A percentile compares a stretch with the other conserved stretches of the same genome.
Conservation (phyloP, 768 basidiomycete species). For the Collybia sordida region DNA sequence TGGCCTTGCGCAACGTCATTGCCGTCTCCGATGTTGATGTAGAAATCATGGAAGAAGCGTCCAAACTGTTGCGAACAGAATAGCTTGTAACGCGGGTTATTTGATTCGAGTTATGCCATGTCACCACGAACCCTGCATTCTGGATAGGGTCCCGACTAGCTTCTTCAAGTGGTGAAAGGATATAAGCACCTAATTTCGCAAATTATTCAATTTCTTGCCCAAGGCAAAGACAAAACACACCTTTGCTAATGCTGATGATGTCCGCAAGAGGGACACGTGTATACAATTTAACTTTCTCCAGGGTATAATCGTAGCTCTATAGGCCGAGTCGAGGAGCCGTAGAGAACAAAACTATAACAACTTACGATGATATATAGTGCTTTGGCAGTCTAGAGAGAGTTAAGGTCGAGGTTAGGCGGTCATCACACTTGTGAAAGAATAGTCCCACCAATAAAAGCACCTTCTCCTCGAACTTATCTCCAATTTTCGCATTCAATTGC, state of each 20-base stretch:
- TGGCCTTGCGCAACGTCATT: constrained; percentile 11
- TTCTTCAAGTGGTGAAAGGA: constrained; percentile 90
- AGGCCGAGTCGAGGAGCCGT: neutral
- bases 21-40: constrained; percentile 1
- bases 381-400: constrained; percentile 27
- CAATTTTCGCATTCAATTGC: constrained; percentile 66
- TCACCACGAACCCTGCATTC: constrained; percentile 84
- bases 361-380: constrained; percentile 82
- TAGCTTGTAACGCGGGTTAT: constrained; percentile 82
- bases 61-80: constrained; percentile 72
- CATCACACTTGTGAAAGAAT: neutral
- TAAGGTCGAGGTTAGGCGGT: neutral
- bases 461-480: constrained; percentile 92
- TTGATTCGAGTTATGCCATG: constrained; percentile 74
- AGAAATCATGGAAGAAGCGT: constrained; percentile 18
- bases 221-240: constrained; percentile 31
- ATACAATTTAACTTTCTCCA: constrained; percentile 89
- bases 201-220: neutral
- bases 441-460: constrained; percentile 77
- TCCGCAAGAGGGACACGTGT: constrained; percentile 87
- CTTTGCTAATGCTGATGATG: constrained; percentile 76
- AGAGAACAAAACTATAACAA: constrained; percentile 9
- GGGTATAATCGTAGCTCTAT: constrained; percentile 90
- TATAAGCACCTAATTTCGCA: constrained; percentile 78
- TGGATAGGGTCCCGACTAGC: constrained; percentile 84